A percentile compares a stretch with the other conserved stretches of the same genome.
These are phyloP conservation scores for Tricholoma hemisulphureum DNA, from an alignment of 768 basidiomycete species.

Conservation along the genomic window DNA sequence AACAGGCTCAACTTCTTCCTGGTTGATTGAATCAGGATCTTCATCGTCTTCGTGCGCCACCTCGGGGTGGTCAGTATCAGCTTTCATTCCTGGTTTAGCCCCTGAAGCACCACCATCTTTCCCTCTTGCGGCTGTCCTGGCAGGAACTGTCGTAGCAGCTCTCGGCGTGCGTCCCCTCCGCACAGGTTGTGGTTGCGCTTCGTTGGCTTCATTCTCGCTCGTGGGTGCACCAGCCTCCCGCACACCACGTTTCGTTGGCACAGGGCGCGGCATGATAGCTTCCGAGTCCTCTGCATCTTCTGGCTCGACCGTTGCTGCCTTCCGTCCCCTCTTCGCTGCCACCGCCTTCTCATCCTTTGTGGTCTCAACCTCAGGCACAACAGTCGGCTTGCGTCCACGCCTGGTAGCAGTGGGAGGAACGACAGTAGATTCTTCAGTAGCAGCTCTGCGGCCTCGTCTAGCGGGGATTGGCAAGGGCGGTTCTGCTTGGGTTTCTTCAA, in stretches of 20 bases:
- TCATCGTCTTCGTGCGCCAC: conserved; percentile 9
- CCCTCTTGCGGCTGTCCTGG: conserved; percentile 1
- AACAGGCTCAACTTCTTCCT: conserved; percentile 12
- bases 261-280: neutral
- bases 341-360: neutral
- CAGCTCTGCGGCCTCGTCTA: conserved; percentile 14
- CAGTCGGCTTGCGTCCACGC: conserved; percentile 19
- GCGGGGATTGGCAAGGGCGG: conserved; percentile 1
- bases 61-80: conserved; percentile 11
- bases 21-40: conserved; percentile 18
- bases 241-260: conserved; percentile 4
- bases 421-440: conserved; percentile 20
- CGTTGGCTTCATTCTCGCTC: neutral
- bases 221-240: conserved; percentile 6
- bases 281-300: conserved; percentile 7
- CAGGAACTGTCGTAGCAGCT: neutral
- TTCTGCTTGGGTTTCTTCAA: conserved; percentile 1
- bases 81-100: conserved; percentile 16
- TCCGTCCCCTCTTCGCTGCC: conserved; percentile 18
- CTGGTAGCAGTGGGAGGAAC: conserved; percentile 5
- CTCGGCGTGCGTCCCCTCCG: conserved; percentile 11
- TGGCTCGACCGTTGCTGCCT: conserved; percentile 9
- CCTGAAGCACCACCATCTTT: conserved; percentile 9
- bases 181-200: conserved; percentile 2
- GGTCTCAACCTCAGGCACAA: conserved; percentile 15